Evolutionary conservation across 164 flowering plant species (phyloP).

Genomic region (Chimonanthus salicifolius): DNA sequence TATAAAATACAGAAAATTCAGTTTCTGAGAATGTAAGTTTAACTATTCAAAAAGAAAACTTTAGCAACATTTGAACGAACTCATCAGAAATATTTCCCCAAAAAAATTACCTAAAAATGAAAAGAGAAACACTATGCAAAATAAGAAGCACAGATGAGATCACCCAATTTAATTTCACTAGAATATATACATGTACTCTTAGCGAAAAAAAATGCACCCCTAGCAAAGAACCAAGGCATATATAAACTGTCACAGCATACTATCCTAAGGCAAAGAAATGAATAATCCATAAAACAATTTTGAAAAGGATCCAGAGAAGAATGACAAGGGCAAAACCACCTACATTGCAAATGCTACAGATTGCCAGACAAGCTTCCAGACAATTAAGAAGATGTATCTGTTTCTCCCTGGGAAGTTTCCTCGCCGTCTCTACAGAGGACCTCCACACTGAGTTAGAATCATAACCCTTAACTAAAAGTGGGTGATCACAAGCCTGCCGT

Average conservation of each 20-base stretch:
- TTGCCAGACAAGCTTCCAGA: conserved; percentile 56
- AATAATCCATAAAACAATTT: background rate
- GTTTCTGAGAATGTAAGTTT: no score
- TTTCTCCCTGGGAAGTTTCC: conserved; percentile 53
- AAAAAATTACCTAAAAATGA: background rate
- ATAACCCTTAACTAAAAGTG: conserved; percentile 70
- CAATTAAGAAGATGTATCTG: conserved; percentile 37
- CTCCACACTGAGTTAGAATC: conserved; percentile 47
- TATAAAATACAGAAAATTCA: no score
- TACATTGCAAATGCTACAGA: conserved; percentile 67
- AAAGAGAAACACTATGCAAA: background rate
- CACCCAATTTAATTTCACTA: background rate
- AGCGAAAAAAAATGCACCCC: no score
- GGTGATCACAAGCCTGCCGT: conserved; percentile 98
- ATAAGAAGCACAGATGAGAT: background rate
- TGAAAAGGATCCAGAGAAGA: background rate
- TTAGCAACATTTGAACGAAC: no score
- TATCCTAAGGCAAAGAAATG: no score
- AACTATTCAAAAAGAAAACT: no score
- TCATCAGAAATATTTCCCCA: background rate
- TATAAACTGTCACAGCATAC: no score
- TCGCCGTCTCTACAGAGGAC: conserved; percentile 56
- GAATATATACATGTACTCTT: no score
- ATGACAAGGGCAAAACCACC: background rate
- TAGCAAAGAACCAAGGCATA: no score